Evolutionary conservation across 2,329 filamentous ascomycete species (phyloP), one percentile per base, ranked within the genome.

Genomic region (Leptographium galeiforme): DNA sequence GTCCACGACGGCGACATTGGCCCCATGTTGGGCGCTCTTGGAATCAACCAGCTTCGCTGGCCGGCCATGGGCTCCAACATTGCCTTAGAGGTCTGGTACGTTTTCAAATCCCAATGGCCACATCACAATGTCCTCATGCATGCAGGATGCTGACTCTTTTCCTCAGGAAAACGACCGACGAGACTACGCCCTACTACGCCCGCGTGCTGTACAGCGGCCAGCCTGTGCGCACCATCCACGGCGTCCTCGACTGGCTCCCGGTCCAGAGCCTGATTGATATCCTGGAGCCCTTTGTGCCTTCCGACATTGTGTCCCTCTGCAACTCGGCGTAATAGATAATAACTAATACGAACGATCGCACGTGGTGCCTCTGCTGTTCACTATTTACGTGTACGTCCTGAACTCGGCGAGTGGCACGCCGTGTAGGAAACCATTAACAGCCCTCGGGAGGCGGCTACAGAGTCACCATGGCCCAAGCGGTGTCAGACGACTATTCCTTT

Each of bases 141-240:
- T 48, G 16, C 13, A 12, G 2, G 19, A 18, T 12, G n/a, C 46
- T 18, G 33, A 19, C 19, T 13, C 33, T 12, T n/a, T 4, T 13
- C n/a, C n/a, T n/a, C n/a, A 43, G 39, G 49, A 14, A 44, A 36
- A 45, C 38, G 3, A 18, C 14, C 44, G 13, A 19, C 13, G 16
- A 1, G 12, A 32, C 33, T 13, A 14, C 36, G 38, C n/a, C 18
- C 6, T 39, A 32, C 33, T 48, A 49, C 14, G 52, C 52, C 6
- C 52, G 52, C 25, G 52, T 53, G 6, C 34, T 53, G 4, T 53
- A 53, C 47, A 53, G 52, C 40, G 52, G 52, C 18, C 52, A 53
- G 52, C 52, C 52, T 10, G 16, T 53, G 18, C 25, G 36, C 47
- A 53, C 52, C 32, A 40, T 50, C 4, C 47, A 53, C 38, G 52